Percentiles rank a stretch among this genome's conserved stretches.
These are phyloP conservation scores for Sclerotinia trifoliorum DNA, from an alignment of 2,329 filamentous ascomycete genomes.

Conservation along the genomic window DNA sequence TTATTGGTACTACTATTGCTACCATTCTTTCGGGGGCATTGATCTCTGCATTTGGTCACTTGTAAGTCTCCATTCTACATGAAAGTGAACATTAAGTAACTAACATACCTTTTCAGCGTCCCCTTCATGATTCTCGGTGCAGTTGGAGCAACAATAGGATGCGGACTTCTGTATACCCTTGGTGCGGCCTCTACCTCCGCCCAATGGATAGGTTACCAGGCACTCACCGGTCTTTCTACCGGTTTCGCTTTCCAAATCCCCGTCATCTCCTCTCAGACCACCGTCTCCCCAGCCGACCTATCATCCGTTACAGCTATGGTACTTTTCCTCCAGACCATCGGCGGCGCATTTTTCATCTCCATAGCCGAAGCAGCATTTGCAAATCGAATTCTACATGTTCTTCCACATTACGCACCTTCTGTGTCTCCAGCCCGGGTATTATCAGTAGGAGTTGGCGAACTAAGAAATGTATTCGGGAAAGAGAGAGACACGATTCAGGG, in stretches of 20 bases:
- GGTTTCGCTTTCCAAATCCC: slow-evolving; percentile 54
- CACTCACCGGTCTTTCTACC: slow-evolving; percentile 54
- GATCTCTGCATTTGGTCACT: slow-evolving; percentile 41
- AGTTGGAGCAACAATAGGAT: slow-evolving; percentile 41
- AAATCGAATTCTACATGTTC: slow-evolving; percentile 45
- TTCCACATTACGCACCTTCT: slow-evolving; percentile 41
- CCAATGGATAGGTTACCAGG: slow-evolving; percentile 59
- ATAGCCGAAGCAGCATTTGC: slow-evolving; percentile 50
- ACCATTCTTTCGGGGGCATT: slow-evolving; percentile 41
- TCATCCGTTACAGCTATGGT: slow-evolving; percentile 50
- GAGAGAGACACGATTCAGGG: slow-evolving; percentile 47
- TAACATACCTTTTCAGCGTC: slow-evolving; percentile 27
- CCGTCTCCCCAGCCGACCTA: slow-evolving; percentile 45
- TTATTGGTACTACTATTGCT: slow-evolving; percentile 37
- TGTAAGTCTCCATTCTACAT: not conserved
- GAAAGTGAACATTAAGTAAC: not conserved
- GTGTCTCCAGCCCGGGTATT: slow-evolving; percentile 44
- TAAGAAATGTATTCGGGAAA: slow-evolving; percentile 50
- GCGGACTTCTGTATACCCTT: slow-evolving; percentile 57
- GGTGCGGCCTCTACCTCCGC: slow-evolving; percentile 46
- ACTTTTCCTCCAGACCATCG: slow-evolving; percentile 49
- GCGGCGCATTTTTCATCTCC: slow-evolving; percentile 51
- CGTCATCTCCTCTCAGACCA: slow-evolving; percentile 42
- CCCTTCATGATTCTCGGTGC: slow-evolving; percentile 41
- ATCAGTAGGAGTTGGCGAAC: slow-evolving; percentile 52